Conservation (phyloP, 192 early-diverging fungal genomes). For the Linnemannia schmuckeri region DNA sequence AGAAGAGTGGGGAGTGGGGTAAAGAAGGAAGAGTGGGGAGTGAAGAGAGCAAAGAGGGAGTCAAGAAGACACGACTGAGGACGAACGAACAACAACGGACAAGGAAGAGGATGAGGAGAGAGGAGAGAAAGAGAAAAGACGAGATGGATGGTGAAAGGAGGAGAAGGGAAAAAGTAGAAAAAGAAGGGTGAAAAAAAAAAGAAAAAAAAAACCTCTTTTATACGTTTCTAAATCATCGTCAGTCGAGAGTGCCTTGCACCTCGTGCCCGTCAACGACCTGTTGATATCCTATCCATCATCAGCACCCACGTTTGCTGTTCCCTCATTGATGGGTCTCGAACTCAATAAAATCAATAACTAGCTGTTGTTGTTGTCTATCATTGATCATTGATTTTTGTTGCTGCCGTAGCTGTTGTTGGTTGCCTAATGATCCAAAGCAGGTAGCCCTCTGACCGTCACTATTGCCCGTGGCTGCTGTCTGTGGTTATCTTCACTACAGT, state of each 20-base stretch:
- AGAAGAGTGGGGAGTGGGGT: conserved; percentile 6
- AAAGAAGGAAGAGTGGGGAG: background rate
- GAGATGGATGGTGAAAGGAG: background rate
- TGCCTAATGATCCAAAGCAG: too few species aligned
- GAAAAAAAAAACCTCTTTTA: background rate
- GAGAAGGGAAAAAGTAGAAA: background rate
- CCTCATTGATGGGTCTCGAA: too few species aligned
- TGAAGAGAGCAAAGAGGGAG: background rate
- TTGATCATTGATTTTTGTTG: too few species aligned
- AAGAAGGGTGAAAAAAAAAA: background rate
- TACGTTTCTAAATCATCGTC: background rate
- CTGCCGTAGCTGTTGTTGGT: too few species aligned
- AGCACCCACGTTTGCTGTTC: too few species aligned
- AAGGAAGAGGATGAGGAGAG: background rate
- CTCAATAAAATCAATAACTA: too few species aligned
- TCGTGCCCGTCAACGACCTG: background rate
- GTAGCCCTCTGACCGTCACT: too few species aligned
- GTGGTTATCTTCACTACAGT: too few species aligned
- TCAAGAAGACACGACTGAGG: background rate
- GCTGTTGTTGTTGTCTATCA: too few species aligned
- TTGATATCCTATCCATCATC: too few species aligned
- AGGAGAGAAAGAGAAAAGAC: background rate
- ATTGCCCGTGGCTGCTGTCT: too few species aligned
- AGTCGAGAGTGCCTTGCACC: background rate
- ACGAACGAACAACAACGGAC: background rate